A percentile compares a stretch with the other conserved stretches of the same genome.
Conservation (phyloP, 768 basidiomycete genomes). For the Austroboletus eburneus region DNA sequence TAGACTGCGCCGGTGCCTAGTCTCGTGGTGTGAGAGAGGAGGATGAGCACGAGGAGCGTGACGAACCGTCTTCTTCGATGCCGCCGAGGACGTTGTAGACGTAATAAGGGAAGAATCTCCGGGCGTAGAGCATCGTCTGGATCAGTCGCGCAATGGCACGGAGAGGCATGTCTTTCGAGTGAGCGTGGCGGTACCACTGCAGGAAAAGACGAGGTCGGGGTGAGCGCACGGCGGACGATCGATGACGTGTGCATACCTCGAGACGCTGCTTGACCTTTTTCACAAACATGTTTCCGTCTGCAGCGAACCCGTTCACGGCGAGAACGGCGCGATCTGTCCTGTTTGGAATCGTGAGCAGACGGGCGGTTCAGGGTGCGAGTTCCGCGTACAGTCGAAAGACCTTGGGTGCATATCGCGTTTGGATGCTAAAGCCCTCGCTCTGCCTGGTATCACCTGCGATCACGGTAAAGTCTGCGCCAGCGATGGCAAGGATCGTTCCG, state of each 20-base stretch:
- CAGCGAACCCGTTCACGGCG: slow-evolving; percentile 95
- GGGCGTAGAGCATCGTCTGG: slow-evolving; percentile 95
- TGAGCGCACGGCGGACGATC: slow-evolving; percentile 1
- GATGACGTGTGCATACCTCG: slow-evolving; percentile 58
- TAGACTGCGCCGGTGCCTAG: slow-evolving; percentile 94
- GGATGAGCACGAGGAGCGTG: not conserved
- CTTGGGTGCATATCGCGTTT: slow-evolving; percentile 95
- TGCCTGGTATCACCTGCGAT: slow-evolving; percentile 97
- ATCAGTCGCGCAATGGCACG: slow-evolving; percentile 96
- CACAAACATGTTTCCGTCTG: slow-evolving; percentile 96
- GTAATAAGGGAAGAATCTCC: slow-evolving; percentile 98
- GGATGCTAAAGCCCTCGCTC: slow-evolving; percentile 95
- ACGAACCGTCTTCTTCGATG: slow-evolving; percentile 92
- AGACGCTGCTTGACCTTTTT: slow-evolving; percentile 94
- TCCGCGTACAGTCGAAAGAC: slow-evolving; percentile 82
- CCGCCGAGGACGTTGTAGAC: slow-evolving; percentile 96
- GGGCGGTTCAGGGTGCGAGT: no score
- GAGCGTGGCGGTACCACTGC: slow-evolving; percentile 97
- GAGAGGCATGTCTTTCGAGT: slow-evolving; percentile 96
- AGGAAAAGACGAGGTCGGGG: not conserved
- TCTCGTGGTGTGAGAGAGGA: slow-evolving; percentile 11
- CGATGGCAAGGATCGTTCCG: slow-evolving; percentile 94
- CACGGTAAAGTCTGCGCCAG: slow-evolving; percentile 89
- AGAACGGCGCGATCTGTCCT: slow-evolving; percentile 92
- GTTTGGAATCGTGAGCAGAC: slow-evolving; percentile 5